Percentiles rank a stretch among this genome's conserved stretches.
Conservation (phyloP, 2,329 filamentous ascomycete species). For the Rutstroemia sp. region DNA sequence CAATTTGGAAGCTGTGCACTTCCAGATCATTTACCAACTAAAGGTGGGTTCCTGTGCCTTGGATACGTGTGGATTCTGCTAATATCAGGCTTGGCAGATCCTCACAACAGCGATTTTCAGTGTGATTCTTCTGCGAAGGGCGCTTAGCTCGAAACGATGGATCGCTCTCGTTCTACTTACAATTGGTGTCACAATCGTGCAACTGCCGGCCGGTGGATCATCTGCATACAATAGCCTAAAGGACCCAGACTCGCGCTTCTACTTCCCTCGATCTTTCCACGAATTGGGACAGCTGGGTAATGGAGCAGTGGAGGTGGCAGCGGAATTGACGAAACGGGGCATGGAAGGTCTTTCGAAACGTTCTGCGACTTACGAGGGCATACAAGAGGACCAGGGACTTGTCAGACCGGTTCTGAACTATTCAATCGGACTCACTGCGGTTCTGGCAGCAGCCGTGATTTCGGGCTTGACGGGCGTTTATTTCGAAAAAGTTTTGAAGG, state of each 20-base stretch:
- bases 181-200: slow-evolving; percentile 76
- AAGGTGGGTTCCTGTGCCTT: slow-evolving; percentile 47
- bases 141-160: slow-evolving; percentile 70
- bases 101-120: slow-evolving; percentile 85
- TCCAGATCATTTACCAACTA: slow-evolving; percentile 88
- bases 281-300: slow-evolving; percentile 61
- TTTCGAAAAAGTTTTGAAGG: slow-evolving; percentile 87
- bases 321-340: slow-evolving; percentile 44
- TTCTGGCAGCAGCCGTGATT: slow-evolving; percentile 68
- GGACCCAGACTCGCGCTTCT: slow-evolving; percentile 47
- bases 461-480: slow-evolving; percentile 83
- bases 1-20: slow-evolving; percentile 86
- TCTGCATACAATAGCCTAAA: slow-evolving; percentile 53
- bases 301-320: slow-evolving; percentile 41
- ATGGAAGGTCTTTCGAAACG: slow-evolving; percentile 49
- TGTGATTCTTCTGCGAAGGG: slow-evolving; percentile 65
- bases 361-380: slow-evolving; percentile 87
- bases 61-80: slow-evolving; percentile 5
- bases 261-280: slow-evolving; percentile 73
- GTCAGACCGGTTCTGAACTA: slow-evolving; percentile 58
- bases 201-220: slow-evolving; percentile 58
- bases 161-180: slow-evolving; percentile 71
- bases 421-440: slow-evolving; percentile 70
- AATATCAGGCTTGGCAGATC: slow-evolving; percentile 43
- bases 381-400: slow-evolving; percentile 55